Conservation (phyloP, 1,284 basidiomycete genomes). For the Cryptococcus depauperatus region DNA sequence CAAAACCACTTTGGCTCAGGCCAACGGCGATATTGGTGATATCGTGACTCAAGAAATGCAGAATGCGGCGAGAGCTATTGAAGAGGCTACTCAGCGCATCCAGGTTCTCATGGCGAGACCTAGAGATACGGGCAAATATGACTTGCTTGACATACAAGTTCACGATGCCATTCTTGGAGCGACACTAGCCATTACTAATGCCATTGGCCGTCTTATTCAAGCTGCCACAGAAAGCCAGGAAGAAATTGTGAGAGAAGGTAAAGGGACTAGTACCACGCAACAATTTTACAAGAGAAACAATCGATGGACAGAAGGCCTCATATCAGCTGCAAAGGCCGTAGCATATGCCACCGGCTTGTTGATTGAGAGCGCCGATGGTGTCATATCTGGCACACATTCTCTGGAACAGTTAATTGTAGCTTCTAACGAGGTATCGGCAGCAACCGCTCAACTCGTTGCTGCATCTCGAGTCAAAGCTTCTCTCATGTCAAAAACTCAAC, state of each 20-base stretch:
- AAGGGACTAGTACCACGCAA: slow-evolving; percentile 78
- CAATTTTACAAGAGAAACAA: slow-evolving; percentile 99
- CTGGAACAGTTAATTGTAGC: slow-evolving; percentile 98
- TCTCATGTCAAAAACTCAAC: slow-evolving; percentile 97
- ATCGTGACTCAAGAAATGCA: slow-evolving; percentile 96
- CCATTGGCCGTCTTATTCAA: slow-evolving; percentile 88
- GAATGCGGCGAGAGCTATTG: slow-evolving; percentile 86
- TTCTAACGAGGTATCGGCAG: slow-evolving; percentile 93
- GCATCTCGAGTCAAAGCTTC: slow-evolving; percentile 97
- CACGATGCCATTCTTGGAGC: slow-evolving; percentile 95
- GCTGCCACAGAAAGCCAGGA: slow-evolving; percentile 96
- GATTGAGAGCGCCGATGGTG: slow-evolving; percentile 96
- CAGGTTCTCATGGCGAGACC: slow-evolving; percentile 85
- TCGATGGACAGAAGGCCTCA: slow-evolving; percentile 98
- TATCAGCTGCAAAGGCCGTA: slow-evolving; percentile 94
- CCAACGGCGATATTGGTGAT: slow-evolving; percentile 91
- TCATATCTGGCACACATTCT: slow-evolving; percentile 90
- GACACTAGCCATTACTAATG: slow-evolving; percentile 87
- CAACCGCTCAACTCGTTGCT: slow-evolving; percentile 96
- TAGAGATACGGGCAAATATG: slow-evolving; percentile 63
- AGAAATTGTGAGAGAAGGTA: slow-evolving; percentile 94
- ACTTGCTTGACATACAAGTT: slow-evolving; percentile 85
- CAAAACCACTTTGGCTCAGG: slow-evolving; percentile 62
- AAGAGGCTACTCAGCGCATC: slow-evolving; percentile 79
- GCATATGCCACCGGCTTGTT: slow-evolving; percentile 95